A percentile compares a stretch with the other conserved stretches of the same genome.
Evolutionary conservation across 371 early-diverging fungal species (phyloP).

Genomic region (Mortierella sp.): DNA sequence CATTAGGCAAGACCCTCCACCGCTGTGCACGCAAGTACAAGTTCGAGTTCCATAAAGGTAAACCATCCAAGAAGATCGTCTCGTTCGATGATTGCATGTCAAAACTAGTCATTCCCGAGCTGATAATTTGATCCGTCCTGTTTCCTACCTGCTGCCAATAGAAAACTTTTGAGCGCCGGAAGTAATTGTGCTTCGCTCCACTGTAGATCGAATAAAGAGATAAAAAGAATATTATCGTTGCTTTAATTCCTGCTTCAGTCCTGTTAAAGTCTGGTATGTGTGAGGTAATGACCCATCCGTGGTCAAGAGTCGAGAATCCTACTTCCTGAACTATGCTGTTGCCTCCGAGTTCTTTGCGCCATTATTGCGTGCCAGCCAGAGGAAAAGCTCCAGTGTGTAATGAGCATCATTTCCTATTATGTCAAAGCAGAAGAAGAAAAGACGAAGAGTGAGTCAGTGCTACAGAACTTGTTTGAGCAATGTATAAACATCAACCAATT

Average conservation of each 20-base stretch:
- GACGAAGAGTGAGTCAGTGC: background rate
- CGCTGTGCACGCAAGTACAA: slow-evolving; percentile 55
- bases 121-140: background rate
- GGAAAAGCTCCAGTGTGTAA: slow-evolving; percentile 70
- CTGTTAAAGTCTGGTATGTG: background rate
- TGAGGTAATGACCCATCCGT: background rate
- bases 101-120: background rate
- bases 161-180: slow-evolving; percentile 37
- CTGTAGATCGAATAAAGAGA: background rate
- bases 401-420: slow-evolving; percentile 77
- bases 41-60: slow-evolving; percentile 56
- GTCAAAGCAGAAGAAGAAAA: background rate
- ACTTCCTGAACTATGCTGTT: background rate
- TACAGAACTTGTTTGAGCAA: too few species aligned
- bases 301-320: background rate
- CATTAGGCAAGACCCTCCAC: slow-evolving; percentile 58
- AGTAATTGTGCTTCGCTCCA: too few species aligned
- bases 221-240: background rate
- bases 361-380: slow-evolving; percentile 35
- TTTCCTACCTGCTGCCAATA: background rate
- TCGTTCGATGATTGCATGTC: too few species aligned
- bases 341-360: background rate
- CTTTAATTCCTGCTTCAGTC: background rate
- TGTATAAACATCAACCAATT: background rate
- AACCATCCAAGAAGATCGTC: background rate